A percentile compares a stretch with the other conserved stretches of the same genome.
phyloP scores from a whole-genome alignment of 805 yeast species.

The Kodamaea lidongshanica region DNA sequence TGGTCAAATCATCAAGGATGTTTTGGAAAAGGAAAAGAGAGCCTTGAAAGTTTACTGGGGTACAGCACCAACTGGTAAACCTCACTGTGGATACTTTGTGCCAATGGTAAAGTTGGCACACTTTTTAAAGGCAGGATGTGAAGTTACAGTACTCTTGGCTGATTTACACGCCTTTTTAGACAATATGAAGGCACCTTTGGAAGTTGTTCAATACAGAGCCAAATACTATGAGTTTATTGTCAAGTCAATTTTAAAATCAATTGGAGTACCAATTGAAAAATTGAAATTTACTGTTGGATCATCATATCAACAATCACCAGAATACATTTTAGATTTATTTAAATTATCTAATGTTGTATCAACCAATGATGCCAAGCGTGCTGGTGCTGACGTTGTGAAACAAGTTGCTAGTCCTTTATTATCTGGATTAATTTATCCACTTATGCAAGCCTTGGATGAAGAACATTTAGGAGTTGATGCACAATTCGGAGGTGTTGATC shows the following conservation, averaged over 20 bases:
- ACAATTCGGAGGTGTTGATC: conserved; percentile 99
- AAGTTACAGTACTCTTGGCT: conserved; percentile 84
- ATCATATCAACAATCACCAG: conserved; percentile 72
- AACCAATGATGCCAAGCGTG: conserved; percentile 95
- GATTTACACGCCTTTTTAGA: conserved; percentile 96
- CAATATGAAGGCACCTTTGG: conserved; percentile 97
- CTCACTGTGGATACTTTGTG: conserved; percentile 98
- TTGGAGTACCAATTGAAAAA: conserved; percentile 88
- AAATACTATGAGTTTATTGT: conserved; percentile 79
- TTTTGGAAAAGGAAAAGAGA: conserved; percentile 73
- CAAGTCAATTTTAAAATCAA: conserved; percentile 77
- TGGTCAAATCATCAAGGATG: conserved; percentile 77
- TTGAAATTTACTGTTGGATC: conserved; percentile 82
- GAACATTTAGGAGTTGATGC: conserved; percentile 82
- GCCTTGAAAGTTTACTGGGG: conserved; percentile 95
- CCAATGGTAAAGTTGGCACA: conserved; percentile 97
- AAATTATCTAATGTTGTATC: conserved; percentile 77
- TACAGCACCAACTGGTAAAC: conserved; percentile 98
- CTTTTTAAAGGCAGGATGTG: conserved; percentile 92
- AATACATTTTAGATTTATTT: conserved; percentile 87
- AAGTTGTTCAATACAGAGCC: conserved; percentile 83
- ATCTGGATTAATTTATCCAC: conserved; percentile 91
- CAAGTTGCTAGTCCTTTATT: conserved; percentile 92
- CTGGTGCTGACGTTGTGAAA: conserved; percentile 99
- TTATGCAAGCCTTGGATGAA: conserved; percentile 98